phyloP scores from a whole-genome alignment of 768 basidiomycete species.

The Lyophyllum decastes region DNA sequence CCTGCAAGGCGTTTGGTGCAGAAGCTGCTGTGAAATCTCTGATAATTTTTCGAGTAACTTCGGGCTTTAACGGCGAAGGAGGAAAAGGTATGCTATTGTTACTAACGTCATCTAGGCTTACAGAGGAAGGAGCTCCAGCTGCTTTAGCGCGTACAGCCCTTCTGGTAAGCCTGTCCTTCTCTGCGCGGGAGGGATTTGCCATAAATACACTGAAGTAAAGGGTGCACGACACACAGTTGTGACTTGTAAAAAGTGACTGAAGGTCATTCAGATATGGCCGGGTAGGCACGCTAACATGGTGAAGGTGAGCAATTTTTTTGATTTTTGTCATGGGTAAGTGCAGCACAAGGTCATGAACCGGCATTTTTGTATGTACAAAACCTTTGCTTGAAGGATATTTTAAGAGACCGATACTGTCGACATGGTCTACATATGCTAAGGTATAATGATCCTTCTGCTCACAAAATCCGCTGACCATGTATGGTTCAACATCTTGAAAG shows the following conservation, averaged over 20 bases:
- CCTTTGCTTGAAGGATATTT: neutral
- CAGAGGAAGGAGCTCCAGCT: neutral
- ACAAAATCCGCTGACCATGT: neutral
- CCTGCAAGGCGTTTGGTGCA: conserved; percentile 16
- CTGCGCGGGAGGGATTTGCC: neutral
- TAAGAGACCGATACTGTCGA: neutral
- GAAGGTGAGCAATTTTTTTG: neutral
- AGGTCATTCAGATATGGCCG: neutral
- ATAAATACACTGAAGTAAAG: neutral
- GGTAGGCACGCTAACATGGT: neutral
- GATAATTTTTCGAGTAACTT: neutral
- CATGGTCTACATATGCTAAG: neutral
- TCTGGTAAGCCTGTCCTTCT: neutral
- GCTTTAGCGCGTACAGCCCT: neutral
- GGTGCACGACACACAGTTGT: neutral
- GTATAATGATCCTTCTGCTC: neutral
- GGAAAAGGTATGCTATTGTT: neutral
- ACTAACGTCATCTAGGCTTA: neutral
- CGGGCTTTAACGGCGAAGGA: neutral
- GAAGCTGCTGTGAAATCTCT: neutral
- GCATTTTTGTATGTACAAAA: neutral
- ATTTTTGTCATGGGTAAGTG: neutral
- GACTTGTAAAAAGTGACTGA: neutral
- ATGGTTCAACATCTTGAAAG: neutral
- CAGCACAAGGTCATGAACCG: neutral